Conservation (phyloP, 768 basidiomycete genomes). For the Coprinopsis strossmayeri region DNA sequence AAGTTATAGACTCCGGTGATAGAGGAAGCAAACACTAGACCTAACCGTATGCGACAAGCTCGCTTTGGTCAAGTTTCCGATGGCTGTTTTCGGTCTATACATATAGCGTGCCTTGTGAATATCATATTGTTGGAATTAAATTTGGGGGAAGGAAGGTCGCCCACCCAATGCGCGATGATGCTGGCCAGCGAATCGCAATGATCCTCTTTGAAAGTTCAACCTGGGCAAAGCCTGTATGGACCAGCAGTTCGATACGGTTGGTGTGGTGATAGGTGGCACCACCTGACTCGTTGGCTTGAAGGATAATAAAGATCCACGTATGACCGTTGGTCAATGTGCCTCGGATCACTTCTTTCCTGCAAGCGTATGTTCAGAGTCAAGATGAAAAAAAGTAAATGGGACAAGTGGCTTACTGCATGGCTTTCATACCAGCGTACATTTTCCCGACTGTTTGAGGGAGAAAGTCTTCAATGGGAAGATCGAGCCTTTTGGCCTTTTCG, state of each 20-base stretch:
- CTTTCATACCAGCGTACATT: conserved; percentile 3
- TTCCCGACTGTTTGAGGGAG: conserved; percentile 1
- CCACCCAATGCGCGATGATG: not conserved
- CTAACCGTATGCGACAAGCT: not conserved
- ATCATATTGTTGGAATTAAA: not conserved
- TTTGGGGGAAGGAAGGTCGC: not conserved
- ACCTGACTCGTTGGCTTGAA: not conserved
- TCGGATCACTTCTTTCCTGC: conserved; percentile 2
- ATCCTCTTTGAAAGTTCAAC: not conserved
- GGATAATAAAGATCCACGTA: conserved; percentile 1
- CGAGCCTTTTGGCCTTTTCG: not conserved
- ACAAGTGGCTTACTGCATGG: not conserved
- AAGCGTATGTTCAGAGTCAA: not conserved
- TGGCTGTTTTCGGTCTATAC: not conserved
- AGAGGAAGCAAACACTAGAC: too few relatives aligned
- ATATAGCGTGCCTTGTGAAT: not conserved
- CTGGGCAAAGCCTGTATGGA: not conserved
- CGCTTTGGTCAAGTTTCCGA: not conserved
- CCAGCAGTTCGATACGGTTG: not conserved
- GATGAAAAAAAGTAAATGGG: not conserved
- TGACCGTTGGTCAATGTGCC: conserved; percentile 1
- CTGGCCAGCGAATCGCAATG: not conserved
- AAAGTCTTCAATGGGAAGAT: not conserved
- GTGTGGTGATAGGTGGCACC: conserved; percentile 2
- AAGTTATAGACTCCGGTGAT: too few relatives aligned